Percentiles rank a stretch among this genome's conserved stretches.
Evolutionary conservation across 257 asterid genomes (phyloP).

Genomic region (Misopates orontium): DNA sequence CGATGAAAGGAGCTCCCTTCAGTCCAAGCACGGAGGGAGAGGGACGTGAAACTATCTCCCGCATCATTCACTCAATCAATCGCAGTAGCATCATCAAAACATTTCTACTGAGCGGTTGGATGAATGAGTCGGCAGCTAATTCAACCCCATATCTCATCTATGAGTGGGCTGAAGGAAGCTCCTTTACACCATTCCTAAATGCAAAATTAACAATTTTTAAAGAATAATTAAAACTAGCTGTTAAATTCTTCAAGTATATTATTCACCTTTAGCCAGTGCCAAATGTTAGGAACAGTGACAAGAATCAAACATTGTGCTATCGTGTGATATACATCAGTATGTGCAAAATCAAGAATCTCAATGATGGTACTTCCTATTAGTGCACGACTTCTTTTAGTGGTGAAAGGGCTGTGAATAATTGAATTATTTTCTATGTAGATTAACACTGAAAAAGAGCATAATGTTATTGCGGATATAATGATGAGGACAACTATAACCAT

Average conservation of each 20-base stretch:
- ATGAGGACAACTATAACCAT: no score
- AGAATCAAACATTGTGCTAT: no score
- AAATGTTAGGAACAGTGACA: no score
- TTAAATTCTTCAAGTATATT: no score
- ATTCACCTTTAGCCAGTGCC: no score
- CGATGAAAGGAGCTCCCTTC: conserved; percentile 95
- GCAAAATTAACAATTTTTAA: conserved; percentile 13
- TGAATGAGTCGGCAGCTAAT: conserved; percentile 97
- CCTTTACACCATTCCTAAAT: conserved; percentile 52
- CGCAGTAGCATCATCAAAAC: conserved; percentile 67
- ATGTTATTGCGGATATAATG: no score
- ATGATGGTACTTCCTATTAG: background rate
- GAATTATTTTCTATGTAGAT: background rate
- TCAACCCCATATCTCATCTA: conserved; percentile 65
- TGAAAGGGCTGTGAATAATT: conserved; percentile 1
- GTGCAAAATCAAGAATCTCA: background rate
- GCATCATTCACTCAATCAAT: conserved; percentile 97
- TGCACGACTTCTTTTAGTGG: background rate
- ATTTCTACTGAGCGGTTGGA: conserved; percentile 70
- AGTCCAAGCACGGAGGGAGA: conserved; percentile 86
- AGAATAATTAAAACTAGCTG: no score
- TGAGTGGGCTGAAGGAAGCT: conserved; percentile 99
- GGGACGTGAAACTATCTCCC: conserved; percentile 90
- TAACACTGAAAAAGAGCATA: no score
- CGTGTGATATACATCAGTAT: no score